These are phyloP conservation scores for Quercus agrifolia DNA, from an alignment of 306 rosid genomes.

Conservation along the genomic window DNA sequence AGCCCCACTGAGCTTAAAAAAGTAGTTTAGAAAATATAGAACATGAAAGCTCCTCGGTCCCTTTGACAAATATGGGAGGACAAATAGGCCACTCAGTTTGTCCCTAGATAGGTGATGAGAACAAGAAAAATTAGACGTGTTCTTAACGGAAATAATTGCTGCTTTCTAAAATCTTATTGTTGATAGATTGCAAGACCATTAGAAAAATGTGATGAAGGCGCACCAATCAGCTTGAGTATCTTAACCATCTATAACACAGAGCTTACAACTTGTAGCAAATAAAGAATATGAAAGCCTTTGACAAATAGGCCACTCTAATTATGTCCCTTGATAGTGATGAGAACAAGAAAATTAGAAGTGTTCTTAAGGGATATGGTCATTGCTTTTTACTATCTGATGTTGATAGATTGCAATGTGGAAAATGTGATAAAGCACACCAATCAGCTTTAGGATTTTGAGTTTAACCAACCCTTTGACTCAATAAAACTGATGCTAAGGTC, in stretches of 20 bases:
- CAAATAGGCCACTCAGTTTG: background rate
- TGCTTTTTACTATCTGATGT: no score
- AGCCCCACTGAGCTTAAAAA: background rate
- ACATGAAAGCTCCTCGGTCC: background rate
- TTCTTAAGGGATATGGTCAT: no score
- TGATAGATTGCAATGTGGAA: background rate
- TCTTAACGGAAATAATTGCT: no score
- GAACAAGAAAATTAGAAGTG: no score
- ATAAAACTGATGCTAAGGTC: background rate
- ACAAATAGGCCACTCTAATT: no score
- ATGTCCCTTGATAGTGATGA: no score
- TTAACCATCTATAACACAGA: background rate
- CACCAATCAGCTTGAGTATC: background rate
- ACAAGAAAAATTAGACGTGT: no score
- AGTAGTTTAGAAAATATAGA: background rate
- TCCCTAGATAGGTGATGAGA: no score
- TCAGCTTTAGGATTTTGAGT: background rate
- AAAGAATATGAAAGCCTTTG: no score
- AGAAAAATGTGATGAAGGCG: background rate
- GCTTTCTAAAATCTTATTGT: no score
- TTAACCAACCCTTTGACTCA: background rate
- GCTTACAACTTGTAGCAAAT: no score
- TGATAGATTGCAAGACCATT: background rate
- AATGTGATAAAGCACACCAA: background rate
- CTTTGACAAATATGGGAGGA: background rate